A percentile compares a stretch with the other conserved stretches of the same genome.
Evolutionary conservation across 169 alveolate genomes (phyloP).

Genomic region (Ophryocystis elektroscirrha): DNA sequence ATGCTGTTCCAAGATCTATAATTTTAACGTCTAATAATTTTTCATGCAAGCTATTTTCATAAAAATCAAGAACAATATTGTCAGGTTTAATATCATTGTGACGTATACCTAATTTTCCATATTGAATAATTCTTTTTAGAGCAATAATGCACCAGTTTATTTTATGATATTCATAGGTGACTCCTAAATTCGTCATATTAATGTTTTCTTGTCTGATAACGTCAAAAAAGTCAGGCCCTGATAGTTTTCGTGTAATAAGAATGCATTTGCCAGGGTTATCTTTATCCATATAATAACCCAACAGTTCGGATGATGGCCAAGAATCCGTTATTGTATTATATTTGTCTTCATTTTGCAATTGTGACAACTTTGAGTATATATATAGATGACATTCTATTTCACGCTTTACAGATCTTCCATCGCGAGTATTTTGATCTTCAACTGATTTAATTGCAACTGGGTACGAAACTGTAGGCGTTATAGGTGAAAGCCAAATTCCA

Average conservation of each 20-base stretch:
- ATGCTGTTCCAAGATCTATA: constrained; percentile 55
- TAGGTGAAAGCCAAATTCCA: constrained; percentile 41
- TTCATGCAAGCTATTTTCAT: constrained; percentile 27
- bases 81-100: constrained; percentile 57
- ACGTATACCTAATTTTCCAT: constrained; percentile 41
- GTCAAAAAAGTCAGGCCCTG: constrained; percentile 55
- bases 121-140: constrained; percentile 44
- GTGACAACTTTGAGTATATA: constrained; percentile 37
- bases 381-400: constrained; percentile 54
- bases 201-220: constrained; percentile 43
- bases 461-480: constrained; percentile 24
- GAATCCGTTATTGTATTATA: constrained; percentile 35
- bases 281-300: constrained; percentile 48
- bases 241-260: constrained; percentile 40
- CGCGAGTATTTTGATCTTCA: constrained; percentile 47
- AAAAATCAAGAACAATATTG: constrained; percentile 48
- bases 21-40: constrained; percentile 44
- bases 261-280: constrained; percentile 45
- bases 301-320: constrained; percentile 52
- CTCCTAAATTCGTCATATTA: constrained; percentile 27
- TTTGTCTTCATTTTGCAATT: constrained; percentile 15
- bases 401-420: constrained; percentile 51
- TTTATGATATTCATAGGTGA: constrained; percentile 49
- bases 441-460: constrained; percentile 52
- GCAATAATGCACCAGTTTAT: constrained; percentile 54